Evolutionary conservation across 345 rosid species (phyloP), one percentile per base, ranked within the genome.

Genomic region (Schrenkiella parvula): DNA sequence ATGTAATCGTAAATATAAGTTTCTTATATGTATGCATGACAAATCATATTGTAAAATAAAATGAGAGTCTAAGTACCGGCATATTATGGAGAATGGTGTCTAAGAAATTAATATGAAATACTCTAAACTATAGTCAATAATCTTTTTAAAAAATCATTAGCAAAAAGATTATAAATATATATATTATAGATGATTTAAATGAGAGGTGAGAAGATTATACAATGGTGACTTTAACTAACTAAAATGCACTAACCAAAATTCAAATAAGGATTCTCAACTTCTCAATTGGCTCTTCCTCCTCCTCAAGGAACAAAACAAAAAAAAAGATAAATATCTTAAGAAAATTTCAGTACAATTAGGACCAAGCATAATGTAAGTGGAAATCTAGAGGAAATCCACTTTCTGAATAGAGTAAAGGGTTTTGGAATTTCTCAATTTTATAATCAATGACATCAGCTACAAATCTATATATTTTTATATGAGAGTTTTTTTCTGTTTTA

Each of bases 341-440:
- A 34, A 43, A 62, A 10, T 23, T 66, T 70, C 63, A 3, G 73
- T 22, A 70, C 42, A 58, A 26, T 37, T 74, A 39, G 67, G 76
- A 72, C 71, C 48, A 47, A 64, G 62, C 74, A 71, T 63, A 52
- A 51, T 55, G 31, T 73, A 18, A 87, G 96, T 89, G 96, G 97
- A 87, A 63, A 82, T 89, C 96, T 82, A 87, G 66, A 57, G 64
- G 73, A 80, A 78, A 39, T 75, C 88, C 93, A 89, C 89, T 88
- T 79, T 73, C 66, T 69, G 44, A 28, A 76, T 26, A 68, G 57
- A 52, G 64, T 53, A 69, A 44, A 62, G 58, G 22, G 41, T 62
- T 68, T 69, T 32, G 9, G 19, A 62, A 61, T 61, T 68, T 57
- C 42, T 59, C 17, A 38, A 50, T 67, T 29, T 54, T 59, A 38